Base-by-base conservation (phyloP, 2,329 filamentous ascomycete species). In the Aspergillus chevalieri region DNA sequence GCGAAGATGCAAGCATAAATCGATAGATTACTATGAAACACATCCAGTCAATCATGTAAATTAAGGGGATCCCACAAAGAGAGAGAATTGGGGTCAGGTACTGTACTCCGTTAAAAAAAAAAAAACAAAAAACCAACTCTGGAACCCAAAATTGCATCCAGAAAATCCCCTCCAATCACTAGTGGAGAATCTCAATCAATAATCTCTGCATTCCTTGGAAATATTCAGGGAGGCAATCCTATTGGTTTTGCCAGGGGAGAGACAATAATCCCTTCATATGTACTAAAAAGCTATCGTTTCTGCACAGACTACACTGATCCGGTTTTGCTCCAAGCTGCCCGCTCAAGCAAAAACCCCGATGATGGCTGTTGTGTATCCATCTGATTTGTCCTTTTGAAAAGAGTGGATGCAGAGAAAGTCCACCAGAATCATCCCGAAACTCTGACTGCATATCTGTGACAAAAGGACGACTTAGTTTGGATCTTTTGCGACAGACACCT, bases 101-200 rank as follows among this genome's bases (percentile, higher is more conserved):
- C 21, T 34, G n/a, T 34, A 22, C 21, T 5, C 4, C 21, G 21
- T 22, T 36, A n/a, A 9, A 9, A 47, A 33, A 44, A 26, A n/a
- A 17, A 17, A 7, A 44, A 47, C n/a, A 6, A 46, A 42, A 9
- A 34, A 12, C 42, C 19, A 43, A 47, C 21, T 47, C 28, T 50
- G 44, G 49, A 48, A 50, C 45, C 43, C 47, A 50, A 49, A 52
- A 54, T 51, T 44, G 50, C 22, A 41, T 30, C 54, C 47, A 55
- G 34, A 38, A 38, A 38, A 38, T 38, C 34, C n/a, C 34, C 34
- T 19, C 34, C 34, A 38, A 30, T 30, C 14, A 36, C 14, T 36
- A 36, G 34, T 36, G 34, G 26, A 30, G 34, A 38, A 38, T 38
- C 34, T 15, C 34, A 38, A n/a, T 38, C 34, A 38, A 38, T 38